Base-by-base conservation (phyloP, 139 green algal species). In the Asterochloris erici region DNA sequence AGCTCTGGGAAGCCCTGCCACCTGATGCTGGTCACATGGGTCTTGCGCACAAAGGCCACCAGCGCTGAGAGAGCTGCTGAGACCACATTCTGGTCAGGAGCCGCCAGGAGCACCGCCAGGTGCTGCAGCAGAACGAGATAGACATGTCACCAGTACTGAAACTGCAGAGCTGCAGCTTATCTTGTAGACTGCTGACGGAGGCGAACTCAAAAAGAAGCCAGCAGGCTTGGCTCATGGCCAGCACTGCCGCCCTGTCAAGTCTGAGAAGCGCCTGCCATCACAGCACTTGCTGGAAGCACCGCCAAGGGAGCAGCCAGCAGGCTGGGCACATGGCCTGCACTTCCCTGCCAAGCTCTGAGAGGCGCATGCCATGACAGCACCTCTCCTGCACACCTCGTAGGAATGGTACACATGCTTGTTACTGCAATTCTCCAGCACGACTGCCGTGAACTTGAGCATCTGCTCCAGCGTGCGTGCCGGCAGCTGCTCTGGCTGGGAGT, bases 361-460 rank as follows among this genome's bases (percentile, higher is more conserved):
- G 38, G 38, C 38, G 38, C 38, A 73, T 23, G 21, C 23, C 23
- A 73, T 73, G 21, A 73, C 66, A 24, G 66, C 21, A 23, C 23
- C 21, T 54, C n/a, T 54, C 38, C 17, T 38, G 15, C 88, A 83
- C 74, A 98, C 95, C 86, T 98, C 95, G n/a, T 90, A 88, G 0
- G 94, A 98, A 14, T 88, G 83, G 85, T 98, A 98, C 66, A 96
- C 82, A 73, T 97, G 90, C 85, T 97, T 98, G 89, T 97, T 98
- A 79, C 81, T 90, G 90, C 94, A 96, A 78, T 98, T 96, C 68
- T 98, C 96, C 69, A 98, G 85, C 12, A 98, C 90, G 4, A 89
- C 74, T 12, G 85, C 68, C 27, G 94, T 95, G 21, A 92, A 90
- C 16, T 86, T 86, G 80, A 98, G 87, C 1, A 98, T 84, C 4